Evolutionary conservation across 768 basidiomycete genomes (phyloP).

Genomic region (Podaxis mareebaensis): DNA sequence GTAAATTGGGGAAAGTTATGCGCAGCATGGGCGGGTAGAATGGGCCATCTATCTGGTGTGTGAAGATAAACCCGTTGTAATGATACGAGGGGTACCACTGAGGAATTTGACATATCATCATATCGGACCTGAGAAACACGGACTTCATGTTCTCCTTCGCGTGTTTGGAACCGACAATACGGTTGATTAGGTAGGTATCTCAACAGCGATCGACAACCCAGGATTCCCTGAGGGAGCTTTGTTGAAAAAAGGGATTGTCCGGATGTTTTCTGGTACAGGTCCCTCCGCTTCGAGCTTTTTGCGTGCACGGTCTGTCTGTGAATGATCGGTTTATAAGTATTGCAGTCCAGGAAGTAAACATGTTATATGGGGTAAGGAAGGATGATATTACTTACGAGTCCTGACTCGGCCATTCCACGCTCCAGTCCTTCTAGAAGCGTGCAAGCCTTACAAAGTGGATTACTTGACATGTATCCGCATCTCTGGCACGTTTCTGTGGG

Average conservation of each 20-base stretch:
- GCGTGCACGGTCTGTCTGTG: conserved; percentile 65
- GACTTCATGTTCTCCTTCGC: neutral
- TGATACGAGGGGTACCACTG: neutral
- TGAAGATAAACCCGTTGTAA: neutral
- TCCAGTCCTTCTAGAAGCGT: conserved; percentile 89
- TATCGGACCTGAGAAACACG: neutral
- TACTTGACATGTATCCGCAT: conserved; percentile 96
- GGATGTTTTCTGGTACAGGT: conserved; percentile 63
- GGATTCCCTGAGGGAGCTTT: conserved; percentile 41
- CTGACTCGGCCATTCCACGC: conserved; percentile 68
- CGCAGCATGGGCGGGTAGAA: neutral
- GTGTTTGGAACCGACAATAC: neutral
- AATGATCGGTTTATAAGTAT: conserved; percentile 17
- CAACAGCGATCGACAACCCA: conserved; percentile 35
- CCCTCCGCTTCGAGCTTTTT: conserved; percentile 62
- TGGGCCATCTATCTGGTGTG: neutral
- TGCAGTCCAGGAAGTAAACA: conserved; percentile 13
- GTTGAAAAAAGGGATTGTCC: conserved; percentile 76
- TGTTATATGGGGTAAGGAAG: conserved; percentile 8
- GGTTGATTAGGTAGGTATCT: conserved; percentile 33
- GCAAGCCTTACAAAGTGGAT: conserved; percentile 96
- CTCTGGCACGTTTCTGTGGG: conserved; percentile 80
- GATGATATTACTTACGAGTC: conserved; percentile 47
- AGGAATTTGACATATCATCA: neutral
- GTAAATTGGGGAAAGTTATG: neutral